Percentiles rank a stretch among this genome's conserved stretches.
Conservation (phyloP, 192 early-diverging fungal genomes). For the Backusella westeae region DNA sequence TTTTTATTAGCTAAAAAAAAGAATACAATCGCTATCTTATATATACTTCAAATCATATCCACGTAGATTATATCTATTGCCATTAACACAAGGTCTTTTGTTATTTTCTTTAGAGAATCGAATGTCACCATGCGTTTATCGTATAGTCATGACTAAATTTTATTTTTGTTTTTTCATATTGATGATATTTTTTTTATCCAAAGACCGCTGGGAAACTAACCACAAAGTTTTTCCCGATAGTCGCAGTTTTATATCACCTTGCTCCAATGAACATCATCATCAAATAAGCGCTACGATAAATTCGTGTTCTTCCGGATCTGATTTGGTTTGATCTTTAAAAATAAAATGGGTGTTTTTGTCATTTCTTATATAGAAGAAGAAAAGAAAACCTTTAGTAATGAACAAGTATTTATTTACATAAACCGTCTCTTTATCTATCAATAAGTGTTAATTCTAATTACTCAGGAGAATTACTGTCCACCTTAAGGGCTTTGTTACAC, state of each 20-base stretch:
- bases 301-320: constrained; percentile 2
- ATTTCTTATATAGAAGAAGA: too few relatives aligned
- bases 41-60: too few relatives aligned
- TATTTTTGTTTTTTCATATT: not conserved
- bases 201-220: not conserved
- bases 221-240: not conserved
- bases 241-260: not conserved
- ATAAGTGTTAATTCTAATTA: not conserved
- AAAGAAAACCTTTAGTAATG: not conserved
- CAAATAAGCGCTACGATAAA: not conserved
- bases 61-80: too few relatives aligned
- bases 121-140: too few relatives aligned
- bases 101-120: too few relatives aligned
- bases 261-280: not conserved
- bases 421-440: not conserved
- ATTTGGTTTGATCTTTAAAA: not conserved
- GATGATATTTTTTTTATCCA: not conserved
- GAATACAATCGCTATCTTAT: too few relatives aligned
- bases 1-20: not conserved
- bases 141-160: not conserved
- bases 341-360: not conserved
- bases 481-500: not conserved
- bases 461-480: not conserved
- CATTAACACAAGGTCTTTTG: not conserved
- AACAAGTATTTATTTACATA: not conserved